Percentiles rank a stretch among this genome's conserved stretches.
phyloP scores from a whole-genome alignment of 257 asterid genomes.

The Nemophila menziesii region DNA sequence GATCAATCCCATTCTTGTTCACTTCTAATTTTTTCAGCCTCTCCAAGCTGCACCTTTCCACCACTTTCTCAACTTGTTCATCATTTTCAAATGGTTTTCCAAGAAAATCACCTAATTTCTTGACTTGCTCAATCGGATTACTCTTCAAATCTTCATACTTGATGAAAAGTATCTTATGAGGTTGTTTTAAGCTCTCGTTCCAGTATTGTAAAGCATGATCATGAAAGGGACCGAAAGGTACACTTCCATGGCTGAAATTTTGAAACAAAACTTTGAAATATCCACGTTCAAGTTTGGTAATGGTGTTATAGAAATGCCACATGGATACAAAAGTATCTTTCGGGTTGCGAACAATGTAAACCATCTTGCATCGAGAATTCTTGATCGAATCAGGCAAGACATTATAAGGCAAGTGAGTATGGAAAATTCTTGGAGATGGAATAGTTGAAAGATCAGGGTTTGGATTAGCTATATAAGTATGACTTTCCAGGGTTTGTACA shows the following conservation, averaged over 20 bases:
- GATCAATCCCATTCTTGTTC: constrained; percentile 17
- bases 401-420: constrained; percentile 24
- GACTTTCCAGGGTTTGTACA: not conserved
- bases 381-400: constrained; percentile 23
- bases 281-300: constrained; percentile 17
- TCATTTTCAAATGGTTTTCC: constrained; percentile 19
- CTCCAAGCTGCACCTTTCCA: constrained; percentile 25
- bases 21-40: constrained; percentile 26
- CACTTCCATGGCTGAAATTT: constrained; percentile 16
- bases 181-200: constrained; percentile 18
- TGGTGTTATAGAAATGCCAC: constrained; percentile 23
- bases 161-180: constrained; percentile 22
- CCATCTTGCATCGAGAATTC: constrained; percentile 16
- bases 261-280: constrained; percentile 12
- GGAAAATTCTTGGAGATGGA: constrained; percentile 18
- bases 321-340: constrained; percentile 27
- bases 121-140: constrained; percentile 18
- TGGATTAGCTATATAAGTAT: not conserved
- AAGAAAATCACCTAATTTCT: constrained; percentile 20
- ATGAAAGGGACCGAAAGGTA: constrained; percentile 17
- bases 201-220: constrained; percentile 22
- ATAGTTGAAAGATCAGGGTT: not conserved
- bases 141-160: constrained; percentile 24
- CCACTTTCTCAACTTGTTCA: constrained; percentile 15
- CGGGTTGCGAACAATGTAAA: constrained; percentile 28